Evolutionary conservation across 805 yeast species (phyloP).

Genomic region (Teunomyces lycoperdinae): DNA sequence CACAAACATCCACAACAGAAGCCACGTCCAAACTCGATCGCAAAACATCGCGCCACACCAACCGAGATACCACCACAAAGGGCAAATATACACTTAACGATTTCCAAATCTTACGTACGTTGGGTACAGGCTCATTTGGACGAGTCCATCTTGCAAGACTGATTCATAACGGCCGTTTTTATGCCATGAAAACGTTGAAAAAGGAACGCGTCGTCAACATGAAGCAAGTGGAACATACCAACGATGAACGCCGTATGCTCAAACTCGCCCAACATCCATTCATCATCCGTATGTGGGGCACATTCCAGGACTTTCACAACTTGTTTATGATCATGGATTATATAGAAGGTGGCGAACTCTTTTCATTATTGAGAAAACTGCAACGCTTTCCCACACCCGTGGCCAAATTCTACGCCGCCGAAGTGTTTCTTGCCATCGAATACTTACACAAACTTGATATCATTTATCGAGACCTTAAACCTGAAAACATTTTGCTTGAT

Average conservation of each 20-base stretch:
- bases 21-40: conserved; percentile 7
- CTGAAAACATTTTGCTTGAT: conserved; percentile 57
- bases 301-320: conserved; percentile 56
- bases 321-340: conserved; percentile 64
- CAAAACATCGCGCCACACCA: conserved; percentile 9
- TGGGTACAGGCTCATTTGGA: conserved; percentile 63
- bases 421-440: conserved; percentile 56
- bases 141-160: conserved; percentile 58
- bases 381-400: conserved; percentile 62
- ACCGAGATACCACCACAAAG: conserved; percentile 41
- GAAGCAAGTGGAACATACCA: conserved; percentile 64
- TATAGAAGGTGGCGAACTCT: conserved; percentile 63
- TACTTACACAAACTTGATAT: conserved; percentile 58
- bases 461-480: conserved; percentile 59
- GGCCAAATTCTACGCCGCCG: conserved; percentile 63
- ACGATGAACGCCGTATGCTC: conserved; percentile 59
- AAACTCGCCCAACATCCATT: conserved; percentile 59
- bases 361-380: conserved; percentile 53
- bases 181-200: conserved; percentile 58
- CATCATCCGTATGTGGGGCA: conserved; percentile 65
- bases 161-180: conserved; percentile 56
- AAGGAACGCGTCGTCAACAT: conserved; percentile 57
- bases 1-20: conserved; percentile 15
- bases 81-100: conserved; percentile 57
- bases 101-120: conserved; percentile 54